phyloP scores from a whole-genome alignment of 345 rosid species.

The Zanthoxylum bungeanum region DNA sequence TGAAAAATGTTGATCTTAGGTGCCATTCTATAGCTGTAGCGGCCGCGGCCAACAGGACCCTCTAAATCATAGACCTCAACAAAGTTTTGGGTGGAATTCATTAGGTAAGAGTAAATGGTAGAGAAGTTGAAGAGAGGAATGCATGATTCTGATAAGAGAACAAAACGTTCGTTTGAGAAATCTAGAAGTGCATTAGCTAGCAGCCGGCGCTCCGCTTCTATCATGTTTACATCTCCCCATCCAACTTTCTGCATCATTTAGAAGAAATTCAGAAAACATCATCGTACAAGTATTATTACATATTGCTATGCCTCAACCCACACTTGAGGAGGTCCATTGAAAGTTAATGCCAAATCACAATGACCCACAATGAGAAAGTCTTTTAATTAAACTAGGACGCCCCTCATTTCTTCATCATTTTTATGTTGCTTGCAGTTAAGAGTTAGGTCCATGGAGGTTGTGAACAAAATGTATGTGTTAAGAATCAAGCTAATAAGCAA shows the following conservation, averaged over 20 bases:
- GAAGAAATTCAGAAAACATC: not conserved
- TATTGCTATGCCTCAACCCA: not conserved
- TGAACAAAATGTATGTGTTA: not conserved
- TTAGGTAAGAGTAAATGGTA: slow-evolving; percentile 55
- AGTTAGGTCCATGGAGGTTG: not conserved
- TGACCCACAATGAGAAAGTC: not conserved
- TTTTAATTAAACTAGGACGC: not conserved
- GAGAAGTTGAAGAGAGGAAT: slow-evolving; percentile 82
- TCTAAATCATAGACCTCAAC: slow-evolving; percentile 57
- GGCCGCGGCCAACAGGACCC: slow-evolving; percentile 60
- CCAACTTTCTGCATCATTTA: slow-evolving; percentile 49
- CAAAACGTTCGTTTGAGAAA: slow-evolving; percentile 62
- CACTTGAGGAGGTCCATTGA: not conserved
- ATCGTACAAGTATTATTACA: not conserved
- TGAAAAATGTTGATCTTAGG: slow-evolving; percentile 45
- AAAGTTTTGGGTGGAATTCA: slow-evolving; percentile 41
- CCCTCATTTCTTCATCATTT: not conserved
- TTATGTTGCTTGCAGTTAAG: not conserved
- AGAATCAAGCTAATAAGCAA: not conserved
- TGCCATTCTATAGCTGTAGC: slow-evolving; percentile 53
- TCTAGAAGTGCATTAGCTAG: slow-evolving; percentile 80
- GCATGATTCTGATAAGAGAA: slow-evolving; percentile 80
- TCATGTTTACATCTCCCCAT: slow-evolving; percentile 80
- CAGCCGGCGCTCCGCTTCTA: slow-evolving; percentile 82
- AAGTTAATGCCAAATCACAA: not conserved